phyloP scores from a whole-genome alignment of 495 filamentous ascomycete species.

The Aspergillus ellipticus region DNA sequence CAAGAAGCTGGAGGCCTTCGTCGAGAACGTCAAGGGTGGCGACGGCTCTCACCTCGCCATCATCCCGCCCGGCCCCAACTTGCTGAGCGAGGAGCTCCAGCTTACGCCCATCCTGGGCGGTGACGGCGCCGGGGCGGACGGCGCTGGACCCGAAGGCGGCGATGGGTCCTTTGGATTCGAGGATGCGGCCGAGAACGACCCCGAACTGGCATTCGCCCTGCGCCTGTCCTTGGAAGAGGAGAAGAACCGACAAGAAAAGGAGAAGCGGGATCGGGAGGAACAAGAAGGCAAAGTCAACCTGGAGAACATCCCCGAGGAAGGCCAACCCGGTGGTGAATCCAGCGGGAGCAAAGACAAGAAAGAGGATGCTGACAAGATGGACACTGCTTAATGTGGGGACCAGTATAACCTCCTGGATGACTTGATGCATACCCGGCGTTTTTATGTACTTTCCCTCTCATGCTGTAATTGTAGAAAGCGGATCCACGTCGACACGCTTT shows the following conservation, averaged over 20 bases:
- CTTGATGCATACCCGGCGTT: conserved; percentile 49
- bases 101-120: conserved; percentile 85
- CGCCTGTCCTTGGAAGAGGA: conserved; percentile 98
- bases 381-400: conserved; percentile 36
- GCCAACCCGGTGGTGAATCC: conserved; percentile 59
- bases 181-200: conserved; percentile 66
- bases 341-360: conserved; percentile 62
- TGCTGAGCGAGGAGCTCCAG: conserved; percentile 89
- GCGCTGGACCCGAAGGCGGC: conserved; percentile 53
- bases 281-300: conserved; percentile 64
- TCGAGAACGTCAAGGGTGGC: conserved; percentile 82
- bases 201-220: conserved; percentile 90
- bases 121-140: conserved; percentile 55
- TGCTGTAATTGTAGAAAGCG: conserved; percentile 29
- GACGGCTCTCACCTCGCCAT: conserved; percentile 89
- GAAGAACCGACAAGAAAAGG: conserved; percentile 85
- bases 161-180: conserved; percentile 63
- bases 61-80: conserved; percentile 83
- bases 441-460: conserved; percentile 12
- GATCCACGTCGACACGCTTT: conserved; percentile 10
- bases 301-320: conserved; percentile 81
- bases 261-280: conserved; percentile 71
- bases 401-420: conserved; percentile 2
- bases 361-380: conserved; percentile 77
- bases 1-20: conserved; percentile 88